Base-by-base conservation (phyloP, 495 filamentous ascomycete genomes). In the Talaromyces adpressus region DNA sequence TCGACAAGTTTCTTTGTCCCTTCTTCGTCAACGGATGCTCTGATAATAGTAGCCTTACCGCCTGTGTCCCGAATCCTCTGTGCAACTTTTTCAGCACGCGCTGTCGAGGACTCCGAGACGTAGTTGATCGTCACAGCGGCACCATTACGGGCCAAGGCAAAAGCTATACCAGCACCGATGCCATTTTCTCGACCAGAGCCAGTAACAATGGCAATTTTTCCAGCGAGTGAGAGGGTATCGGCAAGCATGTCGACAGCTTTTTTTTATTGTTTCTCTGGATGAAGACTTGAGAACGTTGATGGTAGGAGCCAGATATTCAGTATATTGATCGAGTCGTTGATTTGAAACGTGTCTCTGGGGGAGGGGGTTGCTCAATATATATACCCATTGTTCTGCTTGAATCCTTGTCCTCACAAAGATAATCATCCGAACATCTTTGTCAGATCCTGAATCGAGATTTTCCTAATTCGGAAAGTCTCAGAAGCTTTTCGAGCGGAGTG, bases 201-300 rank as follows among this genome's bases (percentile, higher is more conserved):
- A 12, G 77, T 79, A 41, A 81, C 63, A 18, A 79, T 75, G 59
- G 75, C 78, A 16, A 70, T 63, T 65, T 79, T 79, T 59, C 73
- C 73, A 11, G 65, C 29, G n/a, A 79, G 71, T 52, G 64, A 62
- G n/a, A 61, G 56, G 9, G 56, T 36, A 4, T 58, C 56, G 6
- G 56, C 18, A 20, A 29, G 14, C 56, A 58, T 58, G 23, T 36
- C n/a, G 5, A 22, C n/a, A 1, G n/a, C 0, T 6, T 20, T 20
- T 18, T 47, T 20, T 49, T 18, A 20, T 49, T 30, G 29, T 45
- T 20, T 20, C 5, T 49, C 5, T 9, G 16, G 0, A 49, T 4
- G n/a, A 49, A 8, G n/a, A 49, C 6, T 12, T 4, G 16, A 4
- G 45, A 8, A 49, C n/a, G 39, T 49, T 49, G 18, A 20, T 20